These are phyloP conservation scores for Nemania serpens DNA, from an alignment of 2,329 filamentous ascomycete genomes.

Conservation along the genomic window DNA sequence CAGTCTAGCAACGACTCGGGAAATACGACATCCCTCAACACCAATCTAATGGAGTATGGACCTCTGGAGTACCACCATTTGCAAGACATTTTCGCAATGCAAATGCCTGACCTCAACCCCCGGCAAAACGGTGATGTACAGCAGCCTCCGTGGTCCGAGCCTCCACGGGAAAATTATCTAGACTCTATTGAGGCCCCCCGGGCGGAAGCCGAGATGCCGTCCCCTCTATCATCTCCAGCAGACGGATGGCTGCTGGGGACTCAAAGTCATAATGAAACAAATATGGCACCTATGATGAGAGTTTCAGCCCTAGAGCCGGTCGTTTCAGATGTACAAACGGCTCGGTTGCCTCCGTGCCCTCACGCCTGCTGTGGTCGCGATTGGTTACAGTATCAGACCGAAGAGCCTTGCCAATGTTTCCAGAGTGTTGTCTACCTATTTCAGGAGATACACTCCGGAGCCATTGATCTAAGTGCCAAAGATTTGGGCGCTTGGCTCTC, in stretches of 20 bases:
- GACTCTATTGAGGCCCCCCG: neutral
- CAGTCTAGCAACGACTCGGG: neutral
- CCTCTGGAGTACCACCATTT: conserved; percentile 8
- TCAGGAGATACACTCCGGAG: conserved; percentile 15
- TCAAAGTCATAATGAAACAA: conserved; percentile 4
- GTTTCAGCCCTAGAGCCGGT: neutral
- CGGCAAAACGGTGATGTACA: neutral
- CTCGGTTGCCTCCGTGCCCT: neutral
- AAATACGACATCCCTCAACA: neutral
- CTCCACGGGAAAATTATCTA: neutral
- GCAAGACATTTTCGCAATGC: neutral
- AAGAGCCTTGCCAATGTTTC: conserved; percentile 14
- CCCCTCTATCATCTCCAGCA: neutral
- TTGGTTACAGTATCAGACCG: conserved; percentile 2
- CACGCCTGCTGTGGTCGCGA: neutral
- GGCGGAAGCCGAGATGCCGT: neutral
- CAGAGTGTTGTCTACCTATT: conserved; percentile 14
- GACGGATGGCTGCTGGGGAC: neutral
- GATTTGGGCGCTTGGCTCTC: conserved; percentile 19
- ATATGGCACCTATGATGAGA: conserved; percentile 1
- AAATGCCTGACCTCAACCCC: neutral
- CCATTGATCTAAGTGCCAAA: neutral
- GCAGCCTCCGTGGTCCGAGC: conserved; percentile 7
- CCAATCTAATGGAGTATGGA: conserved; percentile 6
- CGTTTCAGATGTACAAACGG: conserved; percentile 6